Percentiles rank a stretch among this genome's conserved stretches.
phyloP scores from a whole-genome alignment of 371 early-diverging fungal genomes.

The Actinomortierella wolfii region DNA sequence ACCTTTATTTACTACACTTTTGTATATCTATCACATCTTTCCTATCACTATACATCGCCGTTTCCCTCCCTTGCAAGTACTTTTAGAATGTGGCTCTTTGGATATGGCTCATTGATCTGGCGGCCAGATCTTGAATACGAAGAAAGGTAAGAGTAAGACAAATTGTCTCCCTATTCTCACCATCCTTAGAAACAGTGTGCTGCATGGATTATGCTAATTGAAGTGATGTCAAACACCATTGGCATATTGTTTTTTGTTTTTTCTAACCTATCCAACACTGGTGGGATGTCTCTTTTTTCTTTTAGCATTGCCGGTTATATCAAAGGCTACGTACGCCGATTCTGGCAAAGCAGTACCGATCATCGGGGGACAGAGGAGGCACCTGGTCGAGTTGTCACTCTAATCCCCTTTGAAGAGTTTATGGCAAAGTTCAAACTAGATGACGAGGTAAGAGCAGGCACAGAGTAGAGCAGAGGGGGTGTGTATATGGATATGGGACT shows the following conservation, averaged over 20 bases:
- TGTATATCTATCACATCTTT: too few species aligned
- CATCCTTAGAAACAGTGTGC: not conserved
- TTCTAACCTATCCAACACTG: too few species aligned
- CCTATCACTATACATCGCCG: too few species aligned
- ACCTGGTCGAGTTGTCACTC: constrained; percentile 91
- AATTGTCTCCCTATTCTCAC: not conserved
- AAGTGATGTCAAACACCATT: not conserved
- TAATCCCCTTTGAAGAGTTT: constrained; percentile 74
- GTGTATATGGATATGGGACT: too few species aligned
- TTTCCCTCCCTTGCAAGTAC: too few species aligned
- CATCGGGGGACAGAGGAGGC: constrained; percentile 86
- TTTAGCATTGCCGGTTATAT: constrained; percentile 69
- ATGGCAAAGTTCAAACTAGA: constrained; percentile 14
- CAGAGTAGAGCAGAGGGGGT: too few species aligned
- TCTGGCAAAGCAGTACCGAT: constrained; percentile 92
- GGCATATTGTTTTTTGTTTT: not conserved
- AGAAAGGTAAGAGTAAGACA: constrained; percentile 18
- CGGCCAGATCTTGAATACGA: constrained; percentile 38
- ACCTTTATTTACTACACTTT: too few species aligned
- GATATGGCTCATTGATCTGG: constrained; percentile 42
- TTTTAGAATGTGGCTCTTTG: constrained; percentile 47
- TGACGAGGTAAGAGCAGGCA: constrained; percentile 33
- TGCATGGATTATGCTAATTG: not conserved
- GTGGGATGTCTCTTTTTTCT: not conserved
- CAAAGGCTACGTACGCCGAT: constrained; percentile 79